Conservation (phyloP, 2,329 filamentous ascomycete species). For the Laburnicola sp. region DNA sequence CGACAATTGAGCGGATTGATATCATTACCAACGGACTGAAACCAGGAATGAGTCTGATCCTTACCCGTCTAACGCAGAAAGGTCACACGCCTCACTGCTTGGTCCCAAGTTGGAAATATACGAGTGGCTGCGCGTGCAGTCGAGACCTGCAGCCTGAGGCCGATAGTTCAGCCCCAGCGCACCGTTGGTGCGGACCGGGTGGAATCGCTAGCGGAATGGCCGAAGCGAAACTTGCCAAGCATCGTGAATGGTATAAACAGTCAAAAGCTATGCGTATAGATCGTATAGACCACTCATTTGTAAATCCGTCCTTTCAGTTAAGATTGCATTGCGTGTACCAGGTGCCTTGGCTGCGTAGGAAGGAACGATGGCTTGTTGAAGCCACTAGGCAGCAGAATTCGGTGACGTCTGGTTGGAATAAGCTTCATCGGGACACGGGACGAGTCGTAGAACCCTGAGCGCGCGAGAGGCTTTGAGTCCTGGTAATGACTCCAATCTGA, state of each 20-base stretch:
- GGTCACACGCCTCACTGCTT: constrained; percentile 29
- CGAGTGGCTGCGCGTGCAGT: constrained; percentile 22
- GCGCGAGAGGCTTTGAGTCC: constrained; percentile 20
- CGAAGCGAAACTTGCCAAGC: constrained; percentile 20
- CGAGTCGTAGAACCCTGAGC: constrained; percentile 20
- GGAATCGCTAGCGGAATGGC: constrained; percentile 24
- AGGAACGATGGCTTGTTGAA: constrained; percentile 17
- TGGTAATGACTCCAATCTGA: constrained; percentile 26
- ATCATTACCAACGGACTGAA: constrained; percentile 13
- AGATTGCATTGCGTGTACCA: constrained; percentile 16
- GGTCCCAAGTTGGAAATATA: constrained; percentile 19
- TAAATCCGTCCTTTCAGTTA: constrained; percentile 6
- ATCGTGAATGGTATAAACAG: constrained; percentile 8
- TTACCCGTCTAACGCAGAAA: constrained; percentile 30
- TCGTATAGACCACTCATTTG: constrained; percentile 1
- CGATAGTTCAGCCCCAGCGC: constrained; percentile 7
- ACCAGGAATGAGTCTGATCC: constrained; percentile 15
- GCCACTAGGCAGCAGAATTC: constrained; percentile 39
- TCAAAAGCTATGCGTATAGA: constrained; percentile 7
- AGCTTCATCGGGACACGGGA: constrained; percentile 22
- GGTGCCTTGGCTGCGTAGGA: constrained; percentile 15
- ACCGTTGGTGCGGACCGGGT: constrained; percentile 25
- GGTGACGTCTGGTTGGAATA: constrained; percentile 29
- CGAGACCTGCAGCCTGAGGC: constrained; percentile 16
- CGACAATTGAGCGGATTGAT: constrained; percentile 11